Base-by-base conservation (phyloP, 2,329 filamentous ascomycete species). In the Fusarium algeriense region DNA sequence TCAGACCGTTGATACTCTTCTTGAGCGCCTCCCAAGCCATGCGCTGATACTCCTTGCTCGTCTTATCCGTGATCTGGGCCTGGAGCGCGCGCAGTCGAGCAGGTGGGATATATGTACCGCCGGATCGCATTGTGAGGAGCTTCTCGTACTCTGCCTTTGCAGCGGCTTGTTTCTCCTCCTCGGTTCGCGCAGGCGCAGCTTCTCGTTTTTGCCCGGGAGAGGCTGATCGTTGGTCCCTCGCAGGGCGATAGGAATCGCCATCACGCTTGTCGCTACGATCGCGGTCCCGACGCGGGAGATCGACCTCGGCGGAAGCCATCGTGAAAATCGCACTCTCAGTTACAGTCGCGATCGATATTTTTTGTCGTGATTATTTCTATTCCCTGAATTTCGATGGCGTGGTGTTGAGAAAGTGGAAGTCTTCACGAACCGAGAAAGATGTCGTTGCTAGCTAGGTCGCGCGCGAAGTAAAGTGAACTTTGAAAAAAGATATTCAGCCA, bases 11-110 rank as follows among this genome's bases (percentile, higher is more conserved):
- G 83, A 99, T 97, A 52, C 93, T 96, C 86, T 99, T 99, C 85
- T 99, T 99, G 78, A 99, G 85, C 15, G 95, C 95, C 82, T 99
- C 96, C 96, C 96, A 99, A 12, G 95, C 94, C 93, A 99, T 97
- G 76, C 96, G 93, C 87, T 98, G 96, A 80, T 97, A 98, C 83
- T 98, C 96, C 82, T 97, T 97, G 82, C 92, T 97, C 59, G 89
- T 91, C 86, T 97, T 97, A 84, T 99, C 96, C 69, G 94, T 98
- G 81, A 99, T 97, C 82, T 97, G 94, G 57, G 95, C 93, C 84
- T 99, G 96, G 67, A 99, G 88, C 41, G 95, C 95, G 75, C 94
- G 90, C 78, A 99, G 86, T 75, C 94, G 89, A 56, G 95, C 95
- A 1, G 96, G 96, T 23, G 96, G 96, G 68, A 99, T 97, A 80